These are phyloP conservation scores for Candida odintsovae DNA, from an alignment of 805 yeast species.

Conservation along the genomic window DNA sequence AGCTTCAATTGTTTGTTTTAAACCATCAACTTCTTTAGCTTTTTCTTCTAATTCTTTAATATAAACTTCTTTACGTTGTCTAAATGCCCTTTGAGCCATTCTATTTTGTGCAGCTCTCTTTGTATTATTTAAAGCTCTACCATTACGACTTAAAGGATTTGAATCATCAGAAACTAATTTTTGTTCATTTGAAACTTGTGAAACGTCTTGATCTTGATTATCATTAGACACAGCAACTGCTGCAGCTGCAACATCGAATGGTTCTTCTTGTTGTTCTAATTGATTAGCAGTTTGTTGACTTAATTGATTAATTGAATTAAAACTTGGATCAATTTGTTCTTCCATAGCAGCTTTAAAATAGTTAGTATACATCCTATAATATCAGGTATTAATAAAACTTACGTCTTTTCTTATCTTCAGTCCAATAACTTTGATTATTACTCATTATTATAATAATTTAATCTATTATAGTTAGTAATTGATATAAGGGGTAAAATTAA, in stretches of 20 bases:
- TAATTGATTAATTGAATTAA: constrained; percentile 16
- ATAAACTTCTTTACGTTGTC: constrained; percentile 77
- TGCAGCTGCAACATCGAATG: constrained; percentile 31
- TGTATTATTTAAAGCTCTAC: constrained; percentile 47
- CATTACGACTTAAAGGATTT: constrained; percentile 17
- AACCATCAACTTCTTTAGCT: constrained; percentile 55
- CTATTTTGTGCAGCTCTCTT: constrained; percentile 92
- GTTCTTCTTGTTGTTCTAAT: constrained; percentile 14
- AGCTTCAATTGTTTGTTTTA: constrained; percentile 60
- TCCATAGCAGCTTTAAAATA: background rate
- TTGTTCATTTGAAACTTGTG: background rate
- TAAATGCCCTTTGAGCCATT: constrained; percentile 86
- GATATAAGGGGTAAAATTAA: background rate
- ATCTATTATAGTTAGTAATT: too few species aligned
- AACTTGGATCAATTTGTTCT: constrained; percentile 27
- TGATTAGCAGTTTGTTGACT: constrained; percentile 9
- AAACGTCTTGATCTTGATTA: constrained; percentile 16
- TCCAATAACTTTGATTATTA: constrained; percentile 11
- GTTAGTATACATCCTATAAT: background rate
- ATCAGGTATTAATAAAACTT: background rate
- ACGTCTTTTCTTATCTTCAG: constrained; percentile 15
- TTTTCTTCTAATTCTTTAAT: constrained; percentile 74
- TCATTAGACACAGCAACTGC: constrained; percentile 27
- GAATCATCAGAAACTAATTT: constrained; percentile 2
- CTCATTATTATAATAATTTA: constrained; percentile 5